phyloP scores from a whole-genome alignment of 306 rosid species.

The Fagus crenata region DNA sequence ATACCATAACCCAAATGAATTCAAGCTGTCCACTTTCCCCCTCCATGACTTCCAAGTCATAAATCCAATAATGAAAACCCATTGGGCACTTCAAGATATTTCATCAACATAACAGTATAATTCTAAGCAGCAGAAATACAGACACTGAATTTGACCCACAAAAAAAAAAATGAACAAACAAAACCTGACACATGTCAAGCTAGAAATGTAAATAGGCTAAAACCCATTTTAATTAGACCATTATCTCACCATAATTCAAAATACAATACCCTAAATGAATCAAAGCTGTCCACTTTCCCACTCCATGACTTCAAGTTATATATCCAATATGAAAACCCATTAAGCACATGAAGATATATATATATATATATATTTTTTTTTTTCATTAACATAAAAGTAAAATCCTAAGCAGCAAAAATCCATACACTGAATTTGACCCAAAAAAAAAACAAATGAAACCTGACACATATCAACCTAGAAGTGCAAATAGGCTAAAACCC shows the following conservation, averaged over 20 bases:
- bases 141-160: neutral
- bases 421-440: neutral
- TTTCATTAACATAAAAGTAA: neutral
- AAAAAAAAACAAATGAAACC: neutral
- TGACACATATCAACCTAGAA: neutral
- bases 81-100: neutral
- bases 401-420: neutral
- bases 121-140: neutral
- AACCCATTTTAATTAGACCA: constrained; percentile 8
- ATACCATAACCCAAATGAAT: neutral
- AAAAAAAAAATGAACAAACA: neutral
- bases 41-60: neutral
- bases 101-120: neutral
- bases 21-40: constrained; percentile 7
- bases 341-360: too few relatives aligned
- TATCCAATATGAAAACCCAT: too few relatives aligned
- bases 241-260: constrained; percentile 8
- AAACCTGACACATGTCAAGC: neutral
- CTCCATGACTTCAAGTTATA: too few relatives aligned
- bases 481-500: constrained; percentile 8
- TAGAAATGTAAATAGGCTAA: neutral
- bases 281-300: too few relatives aligned
- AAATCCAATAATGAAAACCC: constrained; percentile 1
- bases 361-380: too few relatives aligned
- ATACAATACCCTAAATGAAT: too few relatives aligned